Conservation (phyloP, 805 yeast genomes). For the Ogataea allantospora region DNA sequence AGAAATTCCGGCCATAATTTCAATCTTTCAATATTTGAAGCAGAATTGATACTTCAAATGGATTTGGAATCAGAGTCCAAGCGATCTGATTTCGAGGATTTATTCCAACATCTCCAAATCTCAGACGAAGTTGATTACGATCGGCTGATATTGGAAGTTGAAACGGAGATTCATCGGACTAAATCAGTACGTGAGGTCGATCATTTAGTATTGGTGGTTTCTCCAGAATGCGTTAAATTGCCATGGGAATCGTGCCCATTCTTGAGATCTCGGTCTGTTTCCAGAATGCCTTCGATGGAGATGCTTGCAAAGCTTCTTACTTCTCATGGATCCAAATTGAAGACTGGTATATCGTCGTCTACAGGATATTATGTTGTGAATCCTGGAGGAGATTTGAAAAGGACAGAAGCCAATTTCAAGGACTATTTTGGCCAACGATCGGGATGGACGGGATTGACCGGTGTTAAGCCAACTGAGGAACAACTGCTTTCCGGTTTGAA, state of each 20-base stretch:
- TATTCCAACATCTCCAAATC: conserved; percentile 61
- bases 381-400: conserved; percentile 73
- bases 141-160: conserved; percentile 50
- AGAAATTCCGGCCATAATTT: conserved; percentile 25
- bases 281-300: conserved; percentile 71
- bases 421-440: conserved; percentile 37
- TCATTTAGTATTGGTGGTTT: conserved; percentile 71
- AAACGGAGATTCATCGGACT: conserved; percentile 42
- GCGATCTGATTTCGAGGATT: conserved; percentile 50
- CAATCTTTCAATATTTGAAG: background rate
- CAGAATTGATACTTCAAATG: conserved; percentile 48
- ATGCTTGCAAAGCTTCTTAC: conserved; percentile 41
- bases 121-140: conserved; percentile 66
- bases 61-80: conserved; percentile 35
- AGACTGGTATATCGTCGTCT: conserved; percentile 20
- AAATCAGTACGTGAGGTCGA: background rate
- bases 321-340: conserved; percentile 16
- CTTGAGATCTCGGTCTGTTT: conserved; percentile 52
- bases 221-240: conserved; percentile 59
- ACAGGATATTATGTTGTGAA: conserved; percentile 68
- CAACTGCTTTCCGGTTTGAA: conserved; percentile 45
- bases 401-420: conserved; percentile 62
- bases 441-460: conserved; percentile 55
- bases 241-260: conserved; percentile 89
- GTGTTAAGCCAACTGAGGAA: conserved; percentile 56